These are phyloP conservation scores for Rosa persica DNA, from an alignment of 306 rosid species.

Conservation along the genomic window DNA sequence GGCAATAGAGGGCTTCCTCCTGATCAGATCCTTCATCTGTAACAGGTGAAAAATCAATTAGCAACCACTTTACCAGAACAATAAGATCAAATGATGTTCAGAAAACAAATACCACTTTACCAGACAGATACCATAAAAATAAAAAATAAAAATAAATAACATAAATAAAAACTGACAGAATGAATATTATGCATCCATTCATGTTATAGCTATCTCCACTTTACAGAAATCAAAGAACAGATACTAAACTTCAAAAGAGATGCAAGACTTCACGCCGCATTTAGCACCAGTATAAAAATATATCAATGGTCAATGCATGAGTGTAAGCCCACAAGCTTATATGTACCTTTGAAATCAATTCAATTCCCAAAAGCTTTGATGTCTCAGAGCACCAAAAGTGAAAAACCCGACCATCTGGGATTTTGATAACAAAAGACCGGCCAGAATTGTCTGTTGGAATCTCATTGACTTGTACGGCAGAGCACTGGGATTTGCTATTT, in stretches of 20 bases:
- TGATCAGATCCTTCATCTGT: conserved; percentile 82
- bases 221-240: neutral
- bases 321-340: too few species aligned
- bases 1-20: conserved; percentile 76
- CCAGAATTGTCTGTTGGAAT: conserved; percentile 72
- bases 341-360: conserved; percentile 74
- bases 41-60: conserved; percentile 10
- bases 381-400: conserved; percentile 95
- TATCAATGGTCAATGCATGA: neutral
- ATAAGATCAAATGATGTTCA: neutral
- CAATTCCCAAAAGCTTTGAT: conserved; percentile 84
- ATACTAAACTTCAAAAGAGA: neutral
- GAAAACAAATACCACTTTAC: neutral
- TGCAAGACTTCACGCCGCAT: neutral
- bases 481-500: conserved; percentile 46
- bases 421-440: conserved; percentile 63
- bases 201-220: neutral
- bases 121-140: neutral
- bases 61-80: neutral
- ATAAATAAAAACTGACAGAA: neutral
- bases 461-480: conserved; percentile 57
- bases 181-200: neutral
- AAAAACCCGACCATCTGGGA: conserved; percentile 42
- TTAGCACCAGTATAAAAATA: neutral
- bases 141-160: neutral